A percentile compares a stretch with the other conserved stretches of the same genome.
phyloP scores from a whole-genome alignment of 768 basidiomycete species.

The Collybia sp. region DNA sequence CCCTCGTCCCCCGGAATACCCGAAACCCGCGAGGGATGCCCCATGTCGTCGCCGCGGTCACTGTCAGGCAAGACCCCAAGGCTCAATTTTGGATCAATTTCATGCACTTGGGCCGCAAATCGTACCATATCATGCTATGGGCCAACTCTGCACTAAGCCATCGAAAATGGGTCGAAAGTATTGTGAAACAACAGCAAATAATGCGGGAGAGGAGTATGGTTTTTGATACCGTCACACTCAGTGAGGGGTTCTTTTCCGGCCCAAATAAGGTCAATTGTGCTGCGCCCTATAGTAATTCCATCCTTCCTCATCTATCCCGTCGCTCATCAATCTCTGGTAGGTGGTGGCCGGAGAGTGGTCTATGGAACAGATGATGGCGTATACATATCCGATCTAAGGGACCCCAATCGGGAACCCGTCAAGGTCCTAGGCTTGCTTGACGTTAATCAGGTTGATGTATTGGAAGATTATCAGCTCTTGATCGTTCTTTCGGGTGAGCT shows the following conservation, averaged over 20 bases:
- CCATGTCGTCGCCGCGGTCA: slow-evolving; percentile 43
- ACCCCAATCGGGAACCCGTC: slow-evolving; percentile 73
- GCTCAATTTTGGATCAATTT: slow-evolving; percentile 92
- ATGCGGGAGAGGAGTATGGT: slow-evolving; percentile 81
- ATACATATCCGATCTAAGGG: slow-evolving; percentile 85
- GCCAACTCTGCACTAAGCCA: slow-evolving; percentile 80
- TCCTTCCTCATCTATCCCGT: slow-evolving; percentile 7
- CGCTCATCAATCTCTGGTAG: slow-evolving; percentile 32
- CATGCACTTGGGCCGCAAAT: slow-evolving; percentile 88
- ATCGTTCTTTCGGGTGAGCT: slow-evolving; percentile 94
- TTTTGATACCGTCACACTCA: slow-evolving; percentile 82
- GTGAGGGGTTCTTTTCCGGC: slow-evolving; percentile 84
- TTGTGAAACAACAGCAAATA: slow-evolving; percentile 82
- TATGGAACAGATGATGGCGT: slow-evolving; percentile 99
- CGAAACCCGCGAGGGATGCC: slow-evolving; percentile 31
- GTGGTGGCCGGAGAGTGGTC: slow-evolving; percentile 76
- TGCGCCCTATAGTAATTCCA: slow-evolving; percentile 75
- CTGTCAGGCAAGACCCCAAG: slow-evolving; percentile 59
- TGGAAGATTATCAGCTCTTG: slow-evolving; percentile 93
- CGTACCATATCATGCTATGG: slow-evolving; percentile 90
- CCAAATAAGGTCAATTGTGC: slow-evolving; percentile 91
- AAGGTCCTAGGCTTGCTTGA: slow-evolving; percentile 87
- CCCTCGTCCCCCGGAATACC: slow-evolving; percentile 40
- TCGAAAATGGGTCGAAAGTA: slow-evolving; percentile 92
- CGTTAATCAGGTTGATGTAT: slow-evolving; percentile 91